Conservation (phyloP, 768 basidiomycete genomes). For the Boletus reticuloceps region DNA sequence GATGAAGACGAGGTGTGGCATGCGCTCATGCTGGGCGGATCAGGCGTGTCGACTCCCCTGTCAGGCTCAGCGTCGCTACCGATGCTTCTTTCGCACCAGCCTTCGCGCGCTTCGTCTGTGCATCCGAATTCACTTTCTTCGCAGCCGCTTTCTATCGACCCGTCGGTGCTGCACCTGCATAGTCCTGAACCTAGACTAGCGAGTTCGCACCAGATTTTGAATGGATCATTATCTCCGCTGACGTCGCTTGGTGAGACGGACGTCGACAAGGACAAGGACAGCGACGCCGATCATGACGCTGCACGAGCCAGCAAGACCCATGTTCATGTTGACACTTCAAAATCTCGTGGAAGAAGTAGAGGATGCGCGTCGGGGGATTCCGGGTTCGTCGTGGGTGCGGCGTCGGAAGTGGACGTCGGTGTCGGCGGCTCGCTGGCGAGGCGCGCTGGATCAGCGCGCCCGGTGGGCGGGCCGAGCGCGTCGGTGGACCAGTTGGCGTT, state of each 20-base stretch:
- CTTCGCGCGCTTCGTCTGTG: constrained; percentile 2
- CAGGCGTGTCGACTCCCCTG: constrained; percentile 11
- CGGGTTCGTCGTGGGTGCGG: not conserved
- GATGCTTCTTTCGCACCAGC: not conserved
- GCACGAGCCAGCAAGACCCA: no score
- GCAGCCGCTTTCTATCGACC: not conserved
- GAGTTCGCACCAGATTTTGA: not conserved
- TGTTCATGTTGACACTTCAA: no score
- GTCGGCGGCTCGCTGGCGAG: no score
- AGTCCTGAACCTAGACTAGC: not conserved
- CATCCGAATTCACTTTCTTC: not conserved
- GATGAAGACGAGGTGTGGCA: constrained; percentile 23
- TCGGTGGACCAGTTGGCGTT: constrained; percentile 13
- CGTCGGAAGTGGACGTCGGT: not conserved
- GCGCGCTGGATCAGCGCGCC: not conserved
- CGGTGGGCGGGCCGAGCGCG: constrained; percentile 20
- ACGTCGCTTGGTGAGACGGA: constrained; percentile 11
- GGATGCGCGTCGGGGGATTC: no score
- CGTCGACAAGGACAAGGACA: not conserved
- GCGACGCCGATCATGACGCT: no score
- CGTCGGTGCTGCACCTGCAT: constrained; percentile 10
- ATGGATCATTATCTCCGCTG: constrained; percentile 12
- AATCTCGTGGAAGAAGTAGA: not conserved
- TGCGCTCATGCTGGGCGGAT: constrained; percentile 14
- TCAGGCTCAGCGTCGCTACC: not conserved